phyloP scores from a whole-genome alignment of 805 yeast species.

The Clavispora carvajalis region DNA sequence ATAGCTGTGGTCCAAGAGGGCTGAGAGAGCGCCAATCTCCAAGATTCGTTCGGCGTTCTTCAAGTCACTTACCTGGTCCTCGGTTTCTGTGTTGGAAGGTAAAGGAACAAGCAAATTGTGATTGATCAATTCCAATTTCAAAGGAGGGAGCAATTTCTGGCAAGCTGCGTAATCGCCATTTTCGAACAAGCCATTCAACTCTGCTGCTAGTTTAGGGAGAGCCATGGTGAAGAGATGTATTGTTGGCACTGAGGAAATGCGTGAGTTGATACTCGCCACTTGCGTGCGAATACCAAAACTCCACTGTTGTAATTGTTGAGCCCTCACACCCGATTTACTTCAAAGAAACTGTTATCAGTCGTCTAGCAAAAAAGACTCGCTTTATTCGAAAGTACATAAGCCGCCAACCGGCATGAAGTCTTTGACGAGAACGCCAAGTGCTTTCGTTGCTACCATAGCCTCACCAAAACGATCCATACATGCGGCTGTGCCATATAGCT shows the following conservation, averaged over 20 bases:
- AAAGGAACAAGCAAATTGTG: conserved; percentile 71
- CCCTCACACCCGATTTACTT: too few relatives aligned
- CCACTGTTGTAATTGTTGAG: too few relatives aligned
- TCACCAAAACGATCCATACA: too few relatives aligned
- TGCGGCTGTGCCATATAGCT: too few relatives aligned
- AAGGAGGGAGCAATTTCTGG: conserved; percentile 55
- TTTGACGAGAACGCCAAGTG: too few relatives aligned
- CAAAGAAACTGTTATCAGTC: too few relatives aligned
- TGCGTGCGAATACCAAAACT: not conserved
- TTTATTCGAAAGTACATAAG: too few relatives aligned
- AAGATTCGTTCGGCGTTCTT: conserved; percentile 74
- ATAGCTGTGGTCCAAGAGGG: conserved; percentile 60
- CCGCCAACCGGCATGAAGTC: too few relatives aligned
- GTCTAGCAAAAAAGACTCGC: too few relatives aligned
- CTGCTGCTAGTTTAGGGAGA: conserved; percentile 62
- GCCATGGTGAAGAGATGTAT: conserved; percentile 36
- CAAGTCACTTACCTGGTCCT: conserved; percentile 56
- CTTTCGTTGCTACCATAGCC: too few relatives aligned
- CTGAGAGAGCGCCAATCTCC: conserved; percentile 82
- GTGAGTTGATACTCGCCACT: not conserved
- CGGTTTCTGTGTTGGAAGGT: conserved; percentile 25
- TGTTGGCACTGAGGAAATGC: not conserved
- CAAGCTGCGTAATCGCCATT: conserved; percentile 58
- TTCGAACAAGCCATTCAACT: conserved; percentile 62
- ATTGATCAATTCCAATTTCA: conserved; percentile 76